These are phyloP conservation scores for Solanum sitiens DNA, from an alignment of 257 asterid species.

Conservation along the genomic window DNA sequence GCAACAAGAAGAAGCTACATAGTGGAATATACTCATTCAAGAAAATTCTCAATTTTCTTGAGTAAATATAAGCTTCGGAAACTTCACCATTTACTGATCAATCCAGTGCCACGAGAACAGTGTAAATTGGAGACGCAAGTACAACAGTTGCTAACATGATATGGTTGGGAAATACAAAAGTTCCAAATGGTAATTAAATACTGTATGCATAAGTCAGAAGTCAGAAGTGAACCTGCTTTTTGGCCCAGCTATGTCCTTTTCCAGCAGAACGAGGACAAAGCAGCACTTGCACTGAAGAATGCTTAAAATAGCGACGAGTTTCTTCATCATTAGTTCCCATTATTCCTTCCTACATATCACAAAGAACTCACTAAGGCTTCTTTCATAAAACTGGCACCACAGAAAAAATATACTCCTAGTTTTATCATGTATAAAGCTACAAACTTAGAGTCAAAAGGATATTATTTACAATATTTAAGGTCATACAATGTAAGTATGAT, in stretches of 20 bases:
- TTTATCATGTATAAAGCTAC: not conserved
- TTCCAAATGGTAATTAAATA: not conserved
- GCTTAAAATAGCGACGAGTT: slow-evolving; percentile 83
- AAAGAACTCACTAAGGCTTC: not conserved
- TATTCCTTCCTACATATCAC: slow-evolving; percentile 57
- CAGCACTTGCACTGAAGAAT: slow-evolving; percentile 78
- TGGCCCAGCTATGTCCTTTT: slow-evolving; percentile 77
- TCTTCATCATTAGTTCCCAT: slow-evolving; percentile 84
- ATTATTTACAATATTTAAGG: too few relatives aligned
- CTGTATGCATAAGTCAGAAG: not conserved
- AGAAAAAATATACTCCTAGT: not conserved
- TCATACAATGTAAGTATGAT: not conserved
- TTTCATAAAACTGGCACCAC: not conserved
- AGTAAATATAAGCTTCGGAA: not conserved
- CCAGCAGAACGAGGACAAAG: slow-evolving; percentile 74
- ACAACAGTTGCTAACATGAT: not conserved
- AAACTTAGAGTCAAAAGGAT: too few relatives aligned
- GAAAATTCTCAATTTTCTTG: not conserved
- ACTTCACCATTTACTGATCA: not conserved
- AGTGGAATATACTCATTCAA: not conserved
- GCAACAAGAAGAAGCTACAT: not conserved
- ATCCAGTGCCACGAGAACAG: not conserved
- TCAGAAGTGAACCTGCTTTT: slow-evolving; percentile 29
- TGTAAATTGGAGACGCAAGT: not conserved
- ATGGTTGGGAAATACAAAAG: not conserved